Evolutionary conservation across 192 early-diverging fungal genomes (phyloP).

Genomic region (Gryganskiella cystojenkinii): DNA sequence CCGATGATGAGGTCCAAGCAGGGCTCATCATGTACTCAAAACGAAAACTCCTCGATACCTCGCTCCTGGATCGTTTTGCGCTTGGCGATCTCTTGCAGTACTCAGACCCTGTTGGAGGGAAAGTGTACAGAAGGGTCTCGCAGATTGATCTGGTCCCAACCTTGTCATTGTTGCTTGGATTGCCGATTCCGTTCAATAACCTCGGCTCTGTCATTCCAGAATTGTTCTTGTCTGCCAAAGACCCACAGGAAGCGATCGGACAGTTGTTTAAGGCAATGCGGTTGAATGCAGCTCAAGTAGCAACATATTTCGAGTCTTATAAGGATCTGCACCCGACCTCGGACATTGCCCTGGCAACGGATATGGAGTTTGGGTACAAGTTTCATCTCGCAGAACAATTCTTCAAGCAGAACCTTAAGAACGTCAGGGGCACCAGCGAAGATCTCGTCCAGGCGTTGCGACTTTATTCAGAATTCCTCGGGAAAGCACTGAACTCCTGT

Average conservation of each 20-base stretch:
- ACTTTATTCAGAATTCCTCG: conserved; percentile 62
- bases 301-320: conserved; percentile 72
- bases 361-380: conserved; percentile 40
- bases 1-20: conserved; percentile 87
- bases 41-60: conserved; percentile 48
- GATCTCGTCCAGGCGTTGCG: conserved; percentile 27
- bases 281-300: conserved; percentile 76
- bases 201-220: conserved; percentile 91
- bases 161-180: conserved; percentile 77
- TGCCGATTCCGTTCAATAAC: conserved; percentile 95
- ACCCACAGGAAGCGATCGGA: conserved; percentile 30
- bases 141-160: conserved; percentile 96
- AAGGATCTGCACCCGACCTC: conserved; percentile 58
- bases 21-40: conserved; percentile 87
- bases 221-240: conserved; percentile 64
- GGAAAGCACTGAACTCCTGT: conserved; percentile 72
- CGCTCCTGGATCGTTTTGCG: conserved; percentile 21
- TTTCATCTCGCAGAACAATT: conserved; percentile 42
- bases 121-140: conserved; percentile 72
- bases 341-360: conserved; percentile 60
- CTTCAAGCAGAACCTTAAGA: too few species aligned
- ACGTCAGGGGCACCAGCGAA: conserved; percentile 9
- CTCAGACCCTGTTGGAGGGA: conserved; percentile 40
- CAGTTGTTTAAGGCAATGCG: conserved; percentile 66
- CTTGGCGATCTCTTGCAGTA: conserved; percentile 45